A percentile compares a stretch with the other conserved stretches of the same genome.
Evolutionary conservation across 805 yeast species (phyloP).

Genomic region (Suhomyces sp.): DNA sequence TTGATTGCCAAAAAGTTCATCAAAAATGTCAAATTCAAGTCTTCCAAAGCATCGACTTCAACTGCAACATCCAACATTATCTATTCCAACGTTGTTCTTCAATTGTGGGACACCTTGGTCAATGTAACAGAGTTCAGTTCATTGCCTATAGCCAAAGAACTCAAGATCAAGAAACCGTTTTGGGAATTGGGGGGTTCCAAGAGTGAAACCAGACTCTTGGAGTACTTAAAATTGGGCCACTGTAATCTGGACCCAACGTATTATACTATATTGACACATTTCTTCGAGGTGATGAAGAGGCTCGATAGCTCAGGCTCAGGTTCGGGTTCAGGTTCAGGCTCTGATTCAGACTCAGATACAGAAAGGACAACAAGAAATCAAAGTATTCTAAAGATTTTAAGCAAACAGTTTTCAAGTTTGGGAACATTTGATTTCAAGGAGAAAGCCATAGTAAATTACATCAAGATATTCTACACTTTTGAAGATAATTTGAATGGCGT

Average conservation of each 20-base stretch:
- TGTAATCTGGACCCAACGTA: constrained; percentile 53
- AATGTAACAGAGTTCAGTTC: constrained; percentile 32
- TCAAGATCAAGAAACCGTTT: constrained; percentile 45
- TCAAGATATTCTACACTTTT: too few relatives aligned
- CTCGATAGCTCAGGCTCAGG: too few relatives aligned
- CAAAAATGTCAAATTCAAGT: constrained; percentile 40
- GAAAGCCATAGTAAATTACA: too few relatives aligned
- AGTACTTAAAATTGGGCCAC: constrained; percentile 52
- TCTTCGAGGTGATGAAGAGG: constrained; percentile 17
- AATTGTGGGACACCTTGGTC: constrained; percentile 49
- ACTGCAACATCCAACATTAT: constrained; percentile 33
- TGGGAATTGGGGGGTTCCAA: constrained; percentile 52
- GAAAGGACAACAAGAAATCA: constrained; percentile 1
- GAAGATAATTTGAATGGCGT: too few relatives aligned
- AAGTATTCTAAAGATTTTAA: constrained; percentile 15
- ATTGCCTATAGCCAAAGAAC: constrained; percentile 13
- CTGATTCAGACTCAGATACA: too few relatives aligned
- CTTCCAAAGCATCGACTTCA: constrained; percentile 17
- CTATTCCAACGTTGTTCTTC: constrained; percentile 47
- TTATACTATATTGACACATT: constrained; percentile 31
- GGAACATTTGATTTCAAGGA: too few relatives aligned
- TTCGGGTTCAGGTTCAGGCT: too few relatives aligned
- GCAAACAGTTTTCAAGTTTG: constrained; percentile 13
- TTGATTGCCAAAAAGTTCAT: constrained; percentile 44
- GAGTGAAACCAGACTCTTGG: constrained; percentile 40